Base-by-base conservation (phyloP, 2,329 filamentous ascomycete genomes). In the Ophiostoma ulmi region DNA sequence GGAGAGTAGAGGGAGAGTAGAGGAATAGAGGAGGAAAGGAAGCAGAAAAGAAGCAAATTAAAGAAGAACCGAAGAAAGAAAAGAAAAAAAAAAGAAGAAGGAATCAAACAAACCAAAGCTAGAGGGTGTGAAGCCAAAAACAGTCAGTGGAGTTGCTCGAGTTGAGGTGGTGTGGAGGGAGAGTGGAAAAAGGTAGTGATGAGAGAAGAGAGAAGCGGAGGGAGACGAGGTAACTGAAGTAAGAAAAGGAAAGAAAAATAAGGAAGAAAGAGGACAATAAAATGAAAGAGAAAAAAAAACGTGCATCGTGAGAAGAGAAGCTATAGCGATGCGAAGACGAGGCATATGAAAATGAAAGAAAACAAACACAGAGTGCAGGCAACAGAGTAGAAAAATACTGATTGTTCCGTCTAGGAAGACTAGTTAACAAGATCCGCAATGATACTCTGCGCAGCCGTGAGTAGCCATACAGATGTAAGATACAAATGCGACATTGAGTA, bases 121-220 rank as follows among this genome's bases (percentile, higher is more conserved):
- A 61, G 58, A 61, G 58, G 58, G 13, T 61, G 58, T 61, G 58
- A 35, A 61, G 13, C 13, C 26, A 61, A 3, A 31, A 61, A 35
- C 22, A 35, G 14, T 61, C 26, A 35, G 58, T 61, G 58, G 58
- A 61, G 58, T 20, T 61, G 58, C 26, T 26, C 14, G 38, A 39
- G 22, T 22, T 14, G 58, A 61, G 58, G 58, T 61, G 58, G 58
- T 61, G 58, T 61, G 58, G 63, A 65, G 63, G n/a, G 35, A 38
- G 35, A 22, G 17, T 38, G 35, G 20, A 39, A 65, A n/a, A 38
- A 17, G 35, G 6, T 1, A 35, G 3, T 14, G 13, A 38, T 3
- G 20, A 38, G 61, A 36, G 13, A 61, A 26, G 20, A 38, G 61
- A 36, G 13, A 61, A 26, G 22, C 31, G 22, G 36, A 63, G 22